Evolutionary conservation across 805 yeast species (phyloP), one percentile per base, ranked within the genome.

Genomic region (Kurtzmaniella cleridarum): DNA sequence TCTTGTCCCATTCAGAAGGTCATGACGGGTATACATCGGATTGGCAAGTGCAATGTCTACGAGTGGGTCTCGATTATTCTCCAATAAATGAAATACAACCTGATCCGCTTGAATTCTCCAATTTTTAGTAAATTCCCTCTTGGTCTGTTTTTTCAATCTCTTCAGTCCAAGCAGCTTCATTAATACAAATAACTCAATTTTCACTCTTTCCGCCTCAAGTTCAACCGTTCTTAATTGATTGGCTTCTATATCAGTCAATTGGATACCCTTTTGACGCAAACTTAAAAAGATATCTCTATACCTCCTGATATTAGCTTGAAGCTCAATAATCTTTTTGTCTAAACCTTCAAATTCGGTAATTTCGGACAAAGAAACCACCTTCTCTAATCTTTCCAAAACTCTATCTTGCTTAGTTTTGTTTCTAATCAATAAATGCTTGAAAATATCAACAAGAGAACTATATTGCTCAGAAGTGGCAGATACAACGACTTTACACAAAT

Each of bases 81-180:
- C 78, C 41, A 88, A 62, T 54, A 90, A 64, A 51, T 84, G 91
- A 58, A 88, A 66, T 31, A 80, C 76, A 31, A 88, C 68, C 43
- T 83, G 82, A 47, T 82, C 89, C 0, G 90, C 78, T 18, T 51
- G 38, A 16, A 64, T 51, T 27, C 44, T 46, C 60, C 62, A 58
- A 17, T 46, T 39, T 15, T 51, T 43, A 6, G 59, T 34, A n/a
- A 48, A 51, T 11, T 53, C 44, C 36, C 53, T 54, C 10, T 28
- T 33, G 1, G 53, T 30, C 17, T 47, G 48, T 26, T 46, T 43
- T 38, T 53, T 49, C 38, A 53, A 35, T 39, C 54, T 45, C 14
- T 51, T 43, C 34, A 62, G 41, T 28, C 54, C 48, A 30, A 60
- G 41, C 5, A 60, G 65, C 39, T 47, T 55, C 57, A 68, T 64